These are phyloP conservation scores for Boletus sp. DNA, from an alignment of 1,284 basidiomycete species.

Conservation along the genomic window DNA sequence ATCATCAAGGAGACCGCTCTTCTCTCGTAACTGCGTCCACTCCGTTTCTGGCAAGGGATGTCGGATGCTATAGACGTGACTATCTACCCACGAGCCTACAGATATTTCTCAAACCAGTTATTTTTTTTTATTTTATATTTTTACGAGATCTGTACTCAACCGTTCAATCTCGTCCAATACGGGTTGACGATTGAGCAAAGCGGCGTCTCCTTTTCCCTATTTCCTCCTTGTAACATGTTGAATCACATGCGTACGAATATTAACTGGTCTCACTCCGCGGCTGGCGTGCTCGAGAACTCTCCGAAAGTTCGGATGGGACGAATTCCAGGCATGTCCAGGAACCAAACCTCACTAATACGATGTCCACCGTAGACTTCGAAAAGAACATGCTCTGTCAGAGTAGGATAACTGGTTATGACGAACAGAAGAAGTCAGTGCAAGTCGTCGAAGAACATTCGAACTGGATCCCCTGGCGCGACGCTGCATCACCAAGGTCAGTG, in stretches of 20 bases:
- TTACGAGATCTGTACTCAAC: conserved; percentile 68
- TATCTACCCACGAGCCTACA: too few species aligned
- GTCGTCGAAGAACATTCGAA: too few species aligned
- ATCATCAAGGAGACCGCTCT: conserved; percentile 30
- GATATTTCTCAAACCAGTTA: too few species aligned
- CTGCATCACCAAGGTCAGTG: too few species aligned
- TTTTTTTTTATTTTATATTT: conserved; percentile 43
- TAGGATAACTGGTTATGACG: too few species aligned
- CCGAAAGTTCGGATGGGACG: too few species aligned
- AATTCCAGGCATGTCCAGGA: too few species aligned
- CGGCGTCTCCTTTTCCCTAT: conserved; percentile 46
- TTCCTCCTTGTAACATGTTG: conserved; percentile 33
- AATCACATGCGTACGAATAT: background rate
- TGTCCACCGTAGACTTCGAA: too few species aligned
- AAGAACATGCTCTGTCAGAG: too few species aligned
- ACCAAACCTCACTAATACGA: too few species aligned
- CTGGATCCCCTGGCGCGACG: too few species aligned
- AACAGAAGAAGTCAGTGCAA: too few species aligned
- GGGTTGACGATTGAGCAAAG: conserved; percentile 66
- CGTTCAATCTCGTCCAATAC: conserved; percentile 78
- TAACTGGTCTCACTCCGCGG: conserved; percentile 31
- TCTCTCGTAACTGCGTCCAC: conserved; percentile 13
- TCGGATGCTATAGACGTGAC: background rate
- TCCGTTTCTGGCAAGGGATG: background rate
- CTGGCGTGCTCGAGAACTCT: conserved; percentile 59